Conservation (phyloP, 306 rosid genomes). For the Betula pendula region DNA sequence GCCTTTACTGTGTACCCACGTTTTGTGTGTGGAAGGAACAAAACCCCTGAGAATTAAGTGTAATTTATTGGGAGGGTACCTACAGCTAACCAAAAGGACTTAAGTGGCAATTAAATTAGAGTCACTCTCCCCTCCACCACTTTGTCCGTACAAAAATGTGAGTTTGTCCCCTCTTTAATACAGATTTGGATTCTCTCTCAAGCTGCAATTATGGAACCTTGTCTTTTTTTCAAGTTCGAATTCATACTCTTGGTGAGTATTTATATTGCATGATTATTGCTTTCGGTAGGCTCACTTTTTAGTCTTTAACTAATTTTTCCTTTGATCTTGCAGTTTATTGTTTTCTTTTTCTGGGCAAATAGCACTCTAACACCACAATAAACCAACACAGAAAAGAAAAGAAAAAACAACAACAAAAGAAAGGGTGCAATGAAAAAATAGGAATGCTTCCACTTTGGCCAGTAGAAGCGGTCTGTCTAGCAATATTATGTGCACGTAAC, state of each 20-base stretch:
- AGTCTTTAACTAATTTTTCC: too few species aligned
- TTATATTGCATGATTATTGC: neutral
- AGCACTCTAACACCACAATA: too few species aligned
- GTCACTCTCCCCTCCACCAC: neutral
- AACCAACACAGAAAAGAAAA: too few species aligned
- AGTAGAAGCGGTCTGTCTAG: too few species aligned
- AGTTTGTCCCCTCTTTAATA: neutral
- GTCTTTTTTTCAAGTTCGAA: neutral
- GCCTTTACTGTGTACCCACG: constrained; percentile 37
- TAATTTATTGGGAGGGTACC: constrained; percentile 27
- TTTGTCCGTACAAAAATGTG: constrained; percentile 1
- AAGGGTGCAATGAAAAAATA: too few species aligned
- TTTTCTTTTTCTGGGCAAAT: too few species aligned
- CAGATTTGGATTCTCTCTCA: neutral
- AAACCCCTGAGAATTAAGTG: constrained; percentile 15
- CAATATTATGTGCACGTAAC: too few species aligned
- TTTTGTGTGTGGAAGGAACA: constrained; percentile 35
- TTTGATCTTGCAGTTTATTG: too few species aligned
- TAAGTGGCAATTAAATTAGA: neutral
- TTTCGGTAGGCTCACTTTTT: constrained; percentile 1
- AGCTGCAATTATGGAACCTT: neutral
- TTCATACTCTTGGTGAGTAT: neutral
- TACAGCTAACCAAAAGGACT: constrained; percentile 18
- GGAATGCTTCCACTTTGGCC: too few species aligned
- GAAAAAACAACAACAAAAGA: too few species aligned